Percentiles rank a stretch among this genome's conserved stretches.
phyloP scores from a whole-genome alignment of 805 yeast species.

The Tetrapisispora iriomotensis region DNA sequence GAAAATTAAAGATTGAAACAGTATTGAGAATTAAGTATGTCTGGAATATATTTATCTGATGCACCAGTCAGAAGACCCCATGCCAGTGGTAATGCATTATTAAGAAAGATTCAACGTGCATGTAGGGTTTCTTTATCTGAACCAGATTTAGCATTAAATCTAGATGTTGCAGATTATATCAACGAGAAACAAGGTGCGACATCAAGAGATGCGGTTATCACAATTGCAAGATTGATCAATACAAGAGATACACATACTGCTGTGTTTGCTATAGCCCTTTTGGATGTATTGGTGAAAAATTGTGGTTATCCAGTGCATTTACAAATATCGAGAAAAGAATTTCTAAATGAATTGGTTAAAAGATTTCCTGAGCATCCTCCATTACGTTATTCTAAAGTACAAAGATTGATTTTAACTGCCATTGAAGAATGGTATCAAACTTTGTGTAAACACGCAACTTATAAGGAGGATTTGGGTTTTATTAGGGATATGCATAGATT shows the following conservation, averaged over 20 bases:
- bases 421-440: conserved; percentile 98
- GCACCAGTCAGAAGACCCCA: conserved; percentile 27
- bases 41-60: conserved; percentile 27
- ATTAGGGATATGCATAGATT: conserved; percentile 94
- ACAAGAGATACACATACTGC: conserved; percentile 77
- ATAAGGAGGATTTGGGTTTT: conserved; percentile 85
- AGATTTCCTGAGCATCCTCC: conserved; percentile 95
- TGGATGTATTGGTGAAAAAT: conserved; percentile 90
- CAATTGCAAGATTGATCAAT: conserved; percentile 73
- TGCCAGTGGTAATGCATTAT: conserved; percentile 26
- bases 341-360: conserved; percentile 84
- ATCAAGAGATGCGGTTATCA: conserved; percentile 86
- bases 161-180: conserved; percentile 88
- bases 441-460: conserved; percentile 77
- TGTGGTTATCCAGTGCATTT: conserved; percentile 96
- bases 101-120: conserved; percentile 56
- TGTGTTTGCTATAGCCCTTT: conserved; percentile 66
- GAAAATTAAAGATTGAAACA: too few species aligned
- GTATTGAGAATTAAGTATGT: conserved; percentile 9
- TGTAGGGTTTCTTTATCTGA: conserved; percentile 73
- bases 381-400: conserved; percentile 68
- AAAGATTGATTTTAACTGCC: conserved; percentile 74
- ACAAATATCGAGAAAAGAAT: conserved; percentile 90
- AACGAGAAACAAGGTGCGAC: conserved; percentile 85
- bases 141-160: conserved; percentile 79